Conservation (phyloP, 305 asterid genomes). For the Monarda citriodora region DNA sequence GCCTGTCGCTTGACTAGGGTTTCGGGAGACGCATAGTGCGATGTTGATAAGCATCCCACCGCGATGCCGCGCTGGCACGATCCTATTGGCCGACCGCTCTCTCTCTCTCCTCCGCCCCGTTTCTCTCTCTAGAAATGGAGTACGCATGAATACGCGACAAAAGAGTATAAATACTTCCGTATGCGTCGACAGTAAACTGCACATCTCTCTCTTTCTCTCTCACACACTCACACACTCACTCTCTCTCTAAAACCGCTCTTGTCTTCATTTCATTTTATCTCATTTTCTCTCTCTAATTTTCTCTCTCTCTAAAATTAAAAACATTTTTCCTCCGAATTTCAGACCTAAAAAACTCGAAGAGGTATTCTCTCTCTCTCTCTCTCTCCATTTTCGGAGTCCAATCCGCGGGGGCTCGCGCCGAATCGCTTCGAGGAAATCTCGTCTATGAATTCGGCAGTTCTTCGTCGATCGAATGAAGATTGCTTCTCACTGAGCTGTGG, state of each 20-base stretch:
- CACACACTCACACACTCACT: constrained; percentile 12
- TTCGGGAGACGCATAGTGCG: constrained; percentile 20
- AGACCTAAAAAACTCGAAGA: constrained; percentile 44
- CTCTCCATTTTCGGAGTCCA: constrained; percentile 26
- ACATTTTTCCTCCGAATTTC: constrained; percentile 27
- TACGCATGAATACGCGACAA: constrained; percentile 18
- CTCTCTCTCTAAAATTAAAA: constrained; percentile 9
- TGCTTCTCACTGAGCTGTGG: constrained; percentile 17
- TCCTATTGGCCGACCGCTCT: constrained; percentile 22
- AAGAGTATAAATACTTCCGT: constrained; percentile 19
- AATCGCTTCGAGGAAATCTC: constrained; percentile 6
- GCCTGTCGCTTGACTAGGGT: constrained; percentile 40
- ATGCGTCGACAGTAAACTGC: constrained; percentile 22
- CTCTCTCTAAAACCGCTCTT: constrained; percentile 12
- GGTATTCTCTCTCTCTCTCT: constrained; percentile 22
- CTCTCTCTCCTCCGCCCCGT: constrained; percentile 15
- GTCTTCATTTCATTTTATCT: constrained; percentile 9
- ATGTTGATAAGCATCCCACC: constrained; percentile 38
- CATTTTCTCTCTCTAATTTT: constrained; percentile 8
- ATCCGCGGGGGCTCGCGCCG: constrained; percentile 17
- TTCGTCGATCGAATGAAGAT: constrained; percentile 18
- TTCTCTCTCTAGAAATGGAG: constrained; percentile 7
- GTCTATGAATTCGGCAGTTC: not conserved
- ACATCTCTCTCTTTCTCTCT: no score
- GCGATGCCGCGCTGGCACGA: constrained; percentile 21